phyloP scores from a whole-genome alignment of 805 yeast species.

The Candida sphagnicola region DNA sequence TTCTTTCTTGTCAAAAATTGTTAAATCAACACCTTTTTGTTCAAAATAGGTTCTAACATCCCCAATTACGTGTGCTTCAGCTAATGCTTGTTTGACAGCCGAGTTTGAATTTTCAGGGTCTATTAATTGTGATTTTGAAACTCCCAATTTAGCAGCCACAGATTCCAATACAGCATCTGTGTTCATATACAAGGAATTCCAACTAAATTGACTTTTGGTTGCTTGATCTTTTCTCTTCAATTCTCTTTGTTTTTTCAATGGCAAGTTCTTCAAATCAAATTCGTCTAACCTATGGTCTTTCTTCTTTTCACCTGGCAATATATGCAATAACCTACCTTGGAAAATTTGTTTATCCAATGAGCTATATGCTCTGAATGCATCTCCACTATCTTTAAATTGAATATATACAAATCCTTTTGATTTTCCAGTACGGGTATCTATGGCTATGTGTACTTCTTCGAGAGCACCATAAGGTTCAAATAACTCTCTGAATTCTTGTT shows the following conservation, averaged over 20 bases:
- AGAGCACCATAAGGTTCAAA: constrained; percentile 67
- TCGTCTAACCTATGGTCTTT: constrained; percentile 84
- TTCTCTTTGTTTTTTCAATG: constrained; percentile 87
- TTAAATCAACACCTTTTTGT: constrained; percentile 76
- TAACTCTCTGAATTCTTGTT: constrained; percentile 66
- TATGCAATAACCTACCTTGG: constrained; percentile 91
- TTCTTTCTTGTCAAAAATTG: constrained; percentile 61
- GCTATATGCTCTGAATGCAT: constrained; percentile 73
- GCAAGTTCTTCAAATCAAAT: constrained; percentile 84
- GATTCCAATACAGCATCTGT: constrained; percentile 89
- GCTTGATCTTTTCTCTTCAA: constrained; percentile 82
- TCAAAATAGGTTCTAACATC: constrained; percentile 88
- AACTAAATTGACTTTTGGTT: constrained; percentile 78
- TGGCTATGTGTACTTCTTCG: constrained; percentile 88
- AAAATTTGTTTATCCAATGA: constrained; percentile 81
- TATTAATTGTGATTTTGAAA: constrained; percentile 75
- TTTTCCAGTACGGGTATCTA: constrained; percentile 84
- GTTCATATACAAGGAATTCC: constrained; percentile 93
- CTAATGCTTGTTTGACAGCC: constrained; percentile 95
- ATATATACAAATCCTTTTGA: constrained; percentile 93
- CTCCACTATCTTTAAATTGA: constrained; percentile 59
- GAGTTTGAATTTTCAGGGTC: constrained; percentile 84
- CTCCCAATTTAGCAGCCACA: constrained; percentile 80
- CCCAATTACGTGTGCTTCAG: constrained; percentile 93
- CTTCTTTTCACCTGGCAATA: constrained; percentile 79